Percentiles rank a stretch among this genome's conserved stretches.
These are phyloP conservation scores for Volvariella surrecta DNA, from an alignment of 1,284 basidiomycete genomes.

Conservation along the genomic window DNA sequence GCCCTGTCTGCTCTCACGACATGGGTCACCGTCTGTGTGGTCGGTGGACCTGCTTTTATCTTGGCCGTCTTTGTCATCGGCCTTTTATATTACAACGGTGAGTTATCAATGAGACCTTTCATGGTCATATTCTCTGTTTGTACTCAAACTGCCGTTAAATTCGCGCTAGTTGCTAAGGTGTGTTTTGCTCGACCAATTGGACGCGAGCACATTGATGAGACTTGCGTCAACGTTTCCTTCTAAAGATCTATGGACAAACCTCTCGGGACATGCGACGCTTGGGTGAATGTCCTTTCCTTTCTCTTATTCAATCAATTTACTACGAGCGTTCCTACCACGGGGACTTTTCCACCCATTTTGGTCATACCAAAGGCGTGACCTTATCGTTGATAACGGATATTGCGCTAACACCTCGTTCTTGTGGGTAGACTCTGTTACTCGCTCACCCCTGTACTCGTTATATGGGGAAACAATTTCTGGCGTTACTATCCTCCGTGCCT, in stretches of 20 bases:
- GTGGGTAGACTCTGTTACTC: constrained; percentile 70
- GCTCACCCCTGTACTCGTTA: constrained; percentile 87
- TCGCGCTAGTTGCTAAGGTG: constrained; percentile 40
- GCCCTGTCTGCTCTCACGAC: constrained; percentile 52
- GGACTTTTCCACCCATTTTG: too few species aligned
- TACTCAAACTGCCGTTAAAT: constrained; percentile 4
- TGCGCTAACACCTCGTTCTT: constrained; percentile 4
- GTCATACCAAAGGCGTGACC: too few species aligned
- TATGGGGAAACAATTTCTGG: constrained; percentile 89
- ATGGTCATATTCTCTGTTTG: not conserved
- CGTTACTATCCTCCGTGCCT: constrained; percentile 82
- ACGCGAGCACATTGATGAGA: constrained; percentile 2
- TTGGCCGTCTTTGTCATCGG: constrained; percentile 52
- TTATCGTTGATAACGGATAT: not conserved
- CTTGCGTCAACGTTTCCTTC: too few species aligned
- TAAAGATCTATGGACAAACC: constrained; percentile 77
- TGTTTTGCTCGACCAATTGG: not conserved
- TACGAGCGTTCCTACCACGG: too few species aligned
- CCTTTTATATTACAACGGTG: constrained; percentile 63
- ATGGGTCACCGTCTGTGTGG: constrained; percentile 67
- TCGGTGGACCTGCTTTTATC: constrained; percentile 76
- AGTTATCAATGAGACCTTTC: constrained; percentile 12
- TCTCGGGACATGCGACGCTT: constrained; percentile 85
- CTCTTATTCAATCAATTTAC: too few species aligned
- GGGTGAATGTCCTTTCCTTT: constrained; percentile 32